phyloP scores from a whole-genome alignment of 805 yeast genomes.

The Kodamaea sagamina region DNA sequence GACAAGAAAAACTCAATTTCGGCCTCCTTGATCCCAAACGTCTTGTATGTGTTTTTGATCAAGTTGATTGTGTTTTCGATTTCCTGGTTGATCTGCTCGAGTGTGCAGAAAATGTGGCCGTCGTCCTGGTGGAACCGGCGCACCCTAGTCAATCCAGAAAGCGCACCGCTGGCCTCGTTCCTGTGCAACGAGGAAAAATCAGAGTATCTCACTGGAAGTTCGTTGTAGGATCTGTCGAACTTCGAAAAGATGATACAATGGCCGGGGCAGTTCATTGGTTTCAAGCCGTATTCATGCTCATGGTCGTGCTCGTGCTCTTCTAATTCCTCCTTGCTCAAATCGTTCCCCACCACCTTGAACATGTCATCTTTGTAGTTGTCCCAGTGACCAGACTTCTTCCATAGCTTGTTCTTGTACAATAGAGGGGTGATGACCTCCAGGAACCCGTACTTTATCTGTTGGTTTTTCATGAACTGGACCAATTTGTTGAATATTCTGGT shows the following conservation, averaged over 20 bases:
- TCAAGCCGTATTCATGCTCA: constrained; percentile 64
- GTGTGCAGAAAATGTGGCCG: constrained; percentile 91
- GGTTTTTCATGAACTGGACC: constrained; percentile 79
- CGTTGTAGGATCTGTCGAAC: constrained; percentile 78
- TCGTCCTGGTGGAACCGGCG: constrained; percentile 97
- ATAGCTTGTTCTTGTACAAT: constrained; percentile 75
- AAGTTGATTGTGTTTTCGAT: constrained; percentile 70
- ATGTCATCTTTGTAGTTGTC: constrained; percentile 90
- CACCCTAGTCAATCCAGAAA: constrained; percentile 89
- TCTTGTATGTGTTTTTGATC: constrained; percentile 70
- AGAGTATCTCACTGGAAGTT: constrained; percentile 79
- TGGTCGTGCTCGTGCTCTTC: constrained; percentile 13
- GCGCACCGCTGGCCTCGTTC: constrained; percentile 92
- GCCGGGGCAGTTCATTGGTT: constrained; percentile 96
- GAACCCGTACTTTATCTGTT: constrained; percentile 78
- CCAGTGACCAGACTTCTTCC: constrained; percentile 97
- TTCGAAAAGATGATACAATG: constrained; percentile 83
- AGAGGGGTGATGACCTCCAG: constrained; percentile 92
- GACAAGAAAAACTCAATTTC: constrained; percentile 68
- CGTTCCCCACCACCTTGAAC: constrained; percentile 79
- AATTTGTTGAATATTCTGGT: constrained; percentile 81
- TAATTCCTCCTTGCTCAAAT: constrained; percentile 30
- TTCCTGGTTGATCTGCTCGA: constrained; percentile 73
- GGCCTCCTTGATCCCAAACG: constrained; percentile 55
- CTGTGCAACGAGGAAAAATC: constrained; percentile 93